Percentiles rank a stretch among this genome's conserved stretches.
These are phyloP conservation scores for Fusarium succisae DNA, from an alignment of 2,329 filamentous ascomycete species.

Conservation along the genomic window DNA sequence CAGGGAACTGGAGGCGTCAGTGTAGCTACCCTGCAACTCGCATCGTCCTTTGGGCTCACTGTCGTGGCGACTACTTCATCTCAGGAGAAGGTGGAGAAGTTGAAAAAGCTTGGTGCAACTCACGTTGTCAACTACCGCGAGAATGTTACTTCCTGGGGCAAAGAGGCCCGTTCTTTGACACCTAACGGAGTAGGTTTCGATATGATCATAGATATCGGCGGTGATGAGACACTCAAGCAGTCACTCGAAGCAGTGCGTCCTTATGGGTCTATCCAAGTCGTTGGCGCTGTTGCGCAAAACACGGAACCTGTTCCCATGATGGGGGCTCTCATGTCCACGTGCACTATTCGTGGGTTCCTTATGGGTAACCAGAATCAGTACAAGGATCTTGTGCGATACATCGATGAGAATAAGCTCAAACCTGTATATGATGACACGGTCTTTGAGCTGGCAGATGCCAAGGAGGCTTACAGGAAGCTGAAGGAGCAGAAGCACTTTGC, in stretches of 20 bases:
- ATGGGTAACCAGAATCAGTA: conserved; percentile 43
- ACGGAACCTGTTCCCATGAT: conserved; percentile 38
- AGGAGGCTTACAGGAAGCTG: conserved; percentile 46
- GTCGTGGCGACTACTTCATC: conserved; percentile 69
- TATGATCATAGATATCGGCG: conserved; percentile 73
- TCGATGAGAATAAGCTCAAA: conserved; percentile 46
- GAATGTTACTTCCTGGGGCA: conserved; percentile 65
- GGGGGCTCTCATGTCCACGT: conserved; percentile 37
- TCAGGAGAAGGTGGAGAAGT: conserved; percentile 60
- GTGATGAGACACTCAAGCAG: conserved; percentile 67
- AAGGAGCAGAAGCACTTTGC: conserved; percentile 49
- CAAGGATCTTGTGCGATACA: conserved; percentile 42
- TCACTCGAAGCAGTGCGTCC: conserved; percentile 59
- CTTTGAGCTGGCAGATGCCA: conserved; percentile 45
- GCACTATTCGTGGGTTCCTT: conserved; percentile 44
- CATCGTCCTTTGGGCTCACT: conserved; percentile 59
- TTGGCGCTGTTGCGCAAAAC: conserved; percentile 44
- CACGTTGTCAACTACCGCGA: conserved; percentile 70
- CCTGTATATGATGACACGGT: conserved; percentile 45
- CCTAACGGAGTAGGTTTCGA: conserved; percentile 63
- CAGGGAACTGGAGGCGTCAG: conserved; percentile 55
- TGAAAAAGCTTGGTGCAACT: conserved; percentile 65
- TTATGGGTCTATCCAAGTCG: conserved; percentile 47
- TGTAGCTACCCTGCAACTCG: conserved; percentile 51
- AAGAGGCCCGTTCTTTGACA: conserved; percentile 60